Evolutionary conservation across 2,329 filamentous ascomycete species (phyloP).

Genomic region (Hypoxylon sp.): DNA sequence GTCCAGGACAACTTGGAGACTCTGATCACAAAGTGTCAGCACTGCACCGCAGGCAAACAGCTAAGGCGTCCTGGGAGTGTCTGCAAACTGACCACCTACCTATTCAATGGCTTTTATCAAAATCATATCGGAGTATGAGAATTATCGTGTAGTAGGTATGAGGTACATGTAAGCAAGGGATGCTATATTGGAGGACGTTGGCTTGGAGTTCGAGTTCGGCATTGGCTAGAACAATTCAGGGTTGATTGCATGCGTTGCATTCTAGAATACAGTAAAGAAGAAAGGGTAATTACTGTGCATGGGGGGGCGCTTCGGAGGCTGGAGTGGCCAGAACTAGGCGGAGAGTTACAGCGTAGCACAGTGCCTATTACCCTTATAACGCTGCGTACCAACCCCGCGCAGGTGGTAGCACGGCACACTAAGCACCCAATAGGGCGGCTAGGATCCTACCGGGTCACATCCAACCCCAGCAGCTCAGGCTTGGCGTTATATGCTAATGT

Average conservation of each 20-base stretch:
- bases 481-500: slow-evolving; percentile 26
- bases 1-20: background rate
- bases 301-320: no score
- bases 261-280: slow-evolving; percentile 28
- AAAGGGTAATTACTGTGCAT: slow-evolving; percentile 9
- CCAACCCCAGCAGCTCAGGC: slow-evolving; percentile 10
- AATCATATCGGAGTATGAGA: no score
- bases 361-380: slow-evolving; percentile 1
- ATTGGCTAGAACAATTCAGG: slow-evolving; percentile 3
- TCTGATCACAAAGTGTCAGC: background rate
- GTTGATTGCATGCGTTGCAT: slow-evolving; percentile 21
- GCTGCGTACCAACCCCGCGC: slow-evolving; percentile 20
- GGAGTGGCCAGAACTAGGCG: no score
- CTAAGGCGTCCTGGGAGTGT: background rate
- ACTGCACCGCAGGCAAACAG: background rate
- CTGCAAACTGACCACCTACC: no score
- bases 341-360: slow-evolving; percentile 5
- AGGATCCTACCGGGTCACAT: slow-evolving; percentile 20
- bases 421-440: slow-evolving; percentile 19
- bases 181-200: slow-evolving; percentile 8
- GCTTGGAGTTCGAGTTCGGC: slow-evolving; percentile 8
- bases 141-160: background rate
- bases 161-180: background rate
- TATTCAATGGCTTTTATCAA: no score
- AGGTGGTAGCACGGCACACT: slow-evolving; percentile 19